Conservation (phyloP, 2,329 filamentous ascomycete species). For the Thermothelomyces thermophilus region DNA sequence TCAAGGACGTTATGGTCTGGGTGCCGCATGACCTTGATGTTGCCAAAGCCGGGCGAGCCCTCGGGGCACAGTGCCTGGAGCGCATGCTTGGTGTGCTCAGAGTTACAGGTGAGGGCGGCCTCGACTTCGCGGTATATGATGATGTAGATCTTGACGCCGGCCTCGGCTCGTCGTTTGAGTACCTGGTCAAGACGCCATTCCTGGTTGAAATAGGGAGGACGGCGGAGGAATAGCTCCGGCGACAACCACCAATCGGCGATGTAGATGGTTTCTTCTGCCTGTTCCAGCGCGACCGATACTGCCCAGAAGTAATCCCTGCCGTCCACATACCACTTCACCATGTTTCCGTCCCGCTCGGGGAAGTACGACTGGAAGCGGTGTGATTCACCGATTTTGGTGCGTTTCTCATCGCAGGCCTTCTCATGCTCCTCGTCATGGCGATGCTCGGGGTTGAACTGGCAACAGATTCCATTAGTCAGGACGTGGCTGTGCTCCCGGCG, state of each 20-base stretch:
- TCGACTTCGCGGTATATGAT: conserved; percentile 87
- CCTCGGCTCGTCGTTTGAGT: conserved; percentile 81
- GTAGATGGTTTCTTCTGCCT: conserved; percentile 88
- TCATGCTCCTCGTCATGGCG: conserved; percentile 94
- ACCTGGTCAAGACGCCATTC: conserved; percentile 82
- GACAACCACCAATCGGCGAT: conserved; percentile 97
- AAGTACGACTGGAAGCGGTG: conserved; percentile 90
- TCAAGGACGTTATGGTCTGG: conserved; percentile 94
- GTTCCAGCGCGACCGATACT: conserved; percentile 82
- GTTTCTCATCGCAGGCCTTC: conserved; percentile 72
- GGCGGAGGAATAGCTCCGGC: conserved; percentile 76
- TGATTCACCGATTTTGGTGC: conserved; percentile 60
- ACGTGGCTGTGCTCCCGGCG: neutral
- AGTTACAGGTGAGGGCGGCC: conserved; percentile 83
- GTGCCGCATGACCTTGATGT: conserved; percentile 84
- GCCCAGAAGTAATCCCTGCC: conserved; percentile 93
- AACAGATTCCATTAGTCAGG: neutral
- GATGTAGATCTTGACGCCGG: conserved; percentile 89
- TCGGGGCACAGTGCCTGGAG: conserved; percentile 73
- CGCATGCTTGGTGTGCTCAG: conserved; percentile 83
- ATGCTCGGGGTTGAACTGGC: conserved; percentile 73
- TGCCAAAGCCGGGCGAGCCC: conserved; percentile 74
- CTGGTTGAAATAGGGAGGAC: conserved; percentile 75
- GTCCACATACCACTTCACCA: conserved; percentile 96
- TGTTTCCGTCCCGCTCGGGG: conserved; percentile 75